Base-by-base conservation (phyloP, 768 basidiomycete species). In the Russula griseocarnosa region DNA sequence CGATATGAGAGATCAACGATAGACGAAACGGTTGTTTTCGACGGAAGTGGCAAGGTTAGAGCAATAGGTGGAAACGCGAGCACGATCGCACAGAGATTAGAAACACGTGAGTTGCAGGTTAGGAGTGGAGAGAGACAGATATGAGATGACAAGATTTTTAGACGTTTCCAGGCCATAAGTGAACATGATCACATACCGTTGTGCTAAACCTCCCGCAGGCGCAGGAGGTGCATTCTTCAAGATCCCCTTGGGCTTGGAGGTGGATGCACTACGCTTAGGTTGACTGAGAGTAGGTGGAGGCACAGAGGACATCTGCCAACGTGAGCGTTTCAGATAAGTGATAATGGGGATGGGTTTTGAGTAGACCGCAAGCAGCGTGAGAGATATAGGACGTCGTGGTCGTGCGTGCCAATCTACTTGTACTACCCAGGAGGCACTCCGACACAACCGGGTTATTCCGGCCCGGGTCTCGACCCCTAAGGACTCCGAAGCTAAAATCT, bases 201-300 rank as follows among this genome's bases (percentile, higher is more conserved):
- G 78, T 63, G 72, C 73, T 49, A 73, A 77, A 14, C 73, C 67
- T 20, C 75, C 74, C 51, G 30, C 30, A n/a, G 80, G 78, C 20
- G 71, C 71, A 49, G 78, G 82, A 20, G 83, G 81, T 3, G 86
- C 84, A 74, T 92, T 93, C 88, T 94, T 94, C 71, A 94, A 76
- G 70, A 94, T 94, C 38, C 92, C 92, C 76, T 92, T 94, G 47
- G 89, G 92, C 75, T 88, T 90, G 0, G 74, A 75, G 60, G 66
- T 79, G 6, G 87, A 87, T 34, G 78, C 81, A 20, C 87, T 87
- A 61, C 87, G 85, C 62, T 80, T 84, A 24, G 85, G 71, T 24
- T 71, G 69, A 62, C 80, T 82, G 34, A 83, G 71, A 24, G 72
- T 66, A 22, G 82, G 83, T 1, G 80, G 79, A 36, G 78, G 76